Conservation (phyloP, 768 basidiomycete genomes). For the Tricholomella constricta region DNA sequence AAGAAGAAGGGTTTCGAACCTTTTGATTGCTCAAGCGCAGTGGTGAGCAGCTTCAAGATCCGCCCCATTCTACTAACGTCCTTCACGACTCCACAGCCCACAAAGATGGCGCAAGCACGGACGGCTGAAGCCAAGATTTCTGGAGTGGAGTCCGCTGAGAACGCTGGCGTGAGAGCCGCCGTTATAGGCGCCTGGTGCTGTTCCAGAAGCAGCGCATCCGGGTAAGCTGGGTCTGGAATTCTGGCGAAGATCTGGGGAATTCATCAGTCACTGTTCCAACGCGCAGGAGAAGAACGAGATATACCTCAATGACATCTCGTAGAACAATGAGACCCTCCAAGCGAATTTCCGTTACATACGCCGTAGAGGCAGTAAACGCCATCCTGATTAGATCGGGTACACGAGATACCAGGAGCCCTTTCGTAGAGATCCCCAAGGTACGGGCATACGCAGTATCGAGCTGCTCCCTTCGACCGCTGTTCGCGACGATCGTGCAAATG, state of each 20-base stretch:
- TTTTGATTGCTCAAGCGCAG: conserved; percentile 87
- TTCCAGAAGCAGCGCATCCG: conserved; percentile 86
- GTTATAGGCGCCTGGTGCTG: conserved; percentile 99
- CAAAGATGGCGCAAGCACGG: conserved; percentile 91
- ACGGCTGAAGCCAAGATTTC: conserved; percentile 93
- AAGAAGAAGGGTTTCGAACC: conserved; percentile 44
- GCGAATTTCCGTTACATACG: conserved; percentile 94
- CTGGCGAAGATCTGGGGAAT: conserved; percentile 75
- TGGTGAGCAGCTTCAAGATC: conserved; percentile 85
- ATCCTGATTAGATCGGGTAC: conserved; percentile 95
- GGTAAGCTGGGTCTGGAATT: conserved; percentile 91
- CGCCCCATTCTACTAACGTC: conserved; percentile 92
- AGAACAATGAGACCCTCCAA: conserved; percentile 88
- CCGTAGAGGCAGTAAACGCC: conserved; percentile 97
- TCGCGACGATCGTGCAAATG: conserved; percentile 76
- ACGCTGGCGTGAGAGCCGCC: conserved; percentile 94
- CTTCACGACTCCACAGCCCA: conserved; percentile 92
- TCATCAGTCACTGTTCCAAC: conserved; percentile 5
- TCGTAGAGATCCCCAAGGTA: conserved; percentile 53
- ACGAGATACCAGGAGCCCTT: conserved; percentile 76
- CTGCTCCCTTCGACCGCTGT: conserved; percentile 79
- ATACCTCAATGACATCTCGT: conserved; percentile 88
- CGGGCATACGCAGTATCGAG: conserved; percentile 76
- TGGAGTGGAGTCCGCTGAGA: conserved; percentile 92
- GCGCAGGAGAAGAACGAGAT: conserved; percentile 8